Conservation (phyloP, 441 rosid species). For the Erodium moschatum region DNA sequence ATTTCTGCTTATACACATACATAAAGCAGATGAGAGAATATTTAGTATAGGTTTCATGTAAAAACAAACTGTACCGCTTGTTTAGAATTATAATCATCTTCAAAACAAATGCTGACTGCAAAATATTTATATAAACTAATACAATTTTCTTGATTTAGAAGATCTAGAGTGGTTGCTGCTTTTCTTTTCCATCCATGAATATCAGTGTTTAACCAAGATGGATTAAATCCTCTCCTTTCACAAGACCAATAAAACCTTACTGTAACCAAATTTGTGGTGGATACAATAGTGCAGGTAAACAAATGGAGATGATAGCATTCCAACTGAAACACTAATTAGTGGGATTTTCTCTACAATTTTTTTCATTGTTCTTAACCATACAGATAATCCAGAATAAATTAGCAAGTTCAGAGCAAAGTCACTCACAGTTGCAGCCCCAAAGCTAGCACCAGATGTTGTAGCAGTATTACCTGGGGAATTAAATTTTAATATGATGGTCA, state of each 20-base stretch:
- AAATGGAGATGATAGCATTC: not conserved
- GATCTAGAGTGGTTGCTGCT: not conserved
- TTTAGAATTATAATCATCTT: too few species aligned
- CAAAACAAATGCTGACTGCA: not conserved
- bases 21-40: constrained; percentile 6
- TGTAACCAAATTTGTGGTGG: not conserved
- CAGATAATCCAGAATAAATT: not conserved
- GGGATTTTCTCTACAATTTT: not conserved
- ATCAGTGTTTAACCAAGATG: too few species aligned
- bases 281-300: not conserved
- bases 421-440: constrained; percentile 71
- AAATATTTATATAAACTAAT: not conserved
- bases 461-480: constrained; percentile 42
- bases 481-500: constrained; percentile 15
- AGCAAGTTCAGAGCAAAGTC: constrained; percentile 12
- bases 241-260: too few species aligned
- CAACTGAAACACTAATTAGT: not conserved
- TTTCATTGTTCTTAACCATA: not conserved
- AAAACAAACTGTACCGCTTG: too few species aligned
- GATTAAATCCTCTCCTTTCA: too few species aligned
- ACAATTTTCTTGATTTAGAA: not conserved
- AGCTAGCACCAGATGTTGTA: constrained; percentile 77
- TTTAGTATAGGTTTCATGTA: too few species aligned
- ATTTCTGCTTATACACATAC: constrained; percentile 42
- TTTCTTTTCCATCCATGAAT: not conserved